Evolutionary conservation across 1,284 basidiomycete species (phyloP).

Genomic region (Exobasidium rhododendri): DNA sequence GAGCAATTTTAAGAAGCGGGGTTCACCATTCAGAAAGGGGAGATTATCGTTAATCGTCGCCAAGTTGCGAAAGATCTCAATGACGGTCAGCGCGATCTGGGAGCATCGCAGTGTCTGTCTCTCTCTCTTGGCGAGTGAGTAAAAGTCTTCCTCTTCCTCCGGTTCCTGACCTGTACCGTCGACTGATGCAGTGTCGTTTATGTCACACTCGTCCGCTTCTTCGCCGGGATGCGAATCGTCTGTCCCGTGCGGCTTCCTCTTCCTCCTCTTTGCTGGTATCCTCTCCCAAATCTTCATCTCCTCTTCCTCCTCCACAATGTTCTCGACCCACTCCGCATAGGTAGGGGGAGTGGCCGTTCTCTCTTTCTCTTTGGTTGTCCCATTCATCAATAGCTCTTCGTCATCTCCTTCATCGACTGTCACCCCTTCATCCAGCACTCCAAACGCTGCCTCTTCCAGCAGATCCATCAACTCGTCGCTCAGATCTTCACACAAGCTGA

Average conservation of each 20-base stretch:
- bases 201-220: background rate
- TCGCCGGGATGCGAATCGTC: background rate
- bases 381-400: background rate
- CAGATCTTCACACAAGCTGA: constrained; percentile 74
- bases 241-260: background rate
- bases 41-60: constrained; percentile 72
- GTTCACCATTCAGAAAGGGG: constrained; percentile 59
- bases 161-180: background rate
- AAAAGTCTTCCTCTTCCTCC: constrained; percentile 8
- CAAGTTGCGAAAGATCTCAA: constrained; percentile 83
- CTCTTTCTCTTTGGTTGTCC: background rate
- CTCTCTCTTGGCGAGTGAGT: constrained; percentile 20
- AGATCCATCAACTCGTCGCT: constrained; percentile 83
- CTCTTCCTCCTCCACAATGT: constrained; percentile 43
- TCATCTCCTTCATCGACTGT: constrained; percentile 56
- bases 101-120: constrained; percentile 52
- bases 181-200: background rate
- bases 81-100: constrained; percentile 68
- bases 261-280: constrained; percentile 9
- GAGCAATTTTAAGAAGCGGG: constrained; percentile 4
- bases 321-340: constrained; percentile 43
- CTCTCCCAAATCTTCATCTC: constrained; percentile 36
- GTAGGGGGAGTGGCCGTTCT: constrained; percentile 7
- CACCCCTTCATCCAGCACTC: constrained; percentile 23
- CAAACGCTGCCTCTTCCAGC: constrained; percentile 75